Evolutionary conservation across 768 basidiomycete genomes (phyloP).

Genomic region (Psilocybe azurescens): DNA sequence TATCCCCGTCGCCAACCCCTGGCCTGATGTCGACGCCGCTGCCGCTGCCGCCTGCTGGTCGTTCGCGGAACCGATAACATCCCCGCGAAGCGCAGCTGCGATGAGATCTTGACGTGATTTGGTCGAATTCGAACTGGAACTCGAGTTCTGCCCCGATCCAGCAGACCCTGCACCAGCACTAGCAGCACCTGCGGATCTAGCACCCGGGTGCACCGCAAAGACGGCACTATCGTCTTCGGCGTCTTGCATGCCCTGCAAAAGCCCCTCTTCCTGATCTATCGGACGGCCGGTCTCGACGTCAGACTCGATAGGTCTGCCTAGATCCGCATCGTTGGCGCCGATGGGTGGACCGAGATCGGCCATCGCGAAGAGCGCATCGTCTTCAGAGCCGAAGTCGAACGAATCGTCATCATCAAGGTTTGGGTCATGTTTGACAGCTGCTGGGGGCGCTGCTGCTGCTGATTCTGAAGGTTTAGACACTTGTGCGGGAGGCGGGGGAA

Average conservation of each 20-base stretch:
- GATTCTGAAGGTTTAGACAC: not conserved
- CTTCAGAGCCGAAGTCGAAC: constrained; percentile 65
- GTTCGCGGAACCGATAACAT: not conserved
- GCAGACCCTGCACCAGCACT: not conserved
- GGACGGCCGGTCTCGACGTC: constrained; percentile 38
- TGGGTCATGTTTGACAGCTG: not conserved
- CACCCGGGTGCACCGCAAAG: constrained; percentile 7
- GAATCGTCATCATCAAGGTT: constrained; percentile 39
- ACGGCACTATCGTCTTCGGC: constrained; percentile 10
- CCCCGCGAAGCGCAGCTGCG: constrained; percentile 21
- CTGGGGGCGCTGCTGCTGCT: not conserved
- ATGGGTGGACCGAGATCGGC: constrained; percentile 54
- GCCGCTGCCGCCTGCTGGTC: not conserved
- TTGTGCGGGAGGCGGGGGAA: constrained; percentile 13
- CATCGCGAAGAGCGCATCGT: constrained; percentile 66
- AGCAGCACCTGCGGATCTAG: not conserved
- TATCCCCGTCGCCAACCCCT: not conserved
- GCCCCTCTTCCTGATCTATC: constrained; percentile 49
- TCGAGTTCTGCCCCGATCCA: constrained; percentile 2
- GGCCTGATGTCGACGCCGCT: not conserved
- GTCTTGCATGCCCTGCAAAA: constrained; percentile 27
- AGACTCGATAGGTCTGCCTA: constrained; percentile 50
- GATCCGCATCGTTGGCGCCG: constrained; percentile 42
- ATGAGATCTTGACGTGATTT: constrained; percentile 24
- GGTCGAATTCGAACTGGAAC: not conserved